Percentiles rank a stretch among this genome's conserved stretches.
These are phyloP conservation scores for Xerocomellus intermedius DNA, from an alignment of 768 basidiomycete genomes.

Conservation along the genomic window DNA sequence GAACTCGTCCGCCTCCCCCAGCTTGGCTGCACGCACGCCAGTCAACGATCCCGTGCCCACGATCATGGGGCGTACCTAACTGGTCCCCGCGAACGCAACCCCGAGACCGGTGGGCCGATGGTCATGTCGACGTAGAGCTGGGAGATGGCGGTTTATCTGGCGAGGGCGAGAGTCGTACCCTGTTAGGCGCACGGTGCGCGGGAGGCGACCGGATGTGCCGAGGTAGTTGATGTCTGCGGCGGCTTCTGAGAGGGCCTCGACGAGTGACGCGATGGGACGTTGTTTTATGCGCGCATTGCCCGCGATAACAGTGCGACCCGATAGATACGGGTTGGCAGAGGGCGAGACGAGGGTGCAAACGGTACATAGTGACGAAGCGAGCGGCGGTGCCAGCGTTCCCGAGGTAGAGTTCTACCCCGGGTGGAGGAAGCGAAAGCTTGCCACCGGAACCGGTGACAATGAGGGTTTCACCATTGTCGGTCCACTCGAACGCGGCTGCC, in stretches of 20 bases:
- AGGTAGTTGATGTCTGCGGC: conserved; percentile 76
- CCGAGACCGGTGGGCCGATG: no score
- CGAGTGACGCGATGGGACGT: conserved; percentile 93
- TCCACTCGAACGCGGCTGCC: conserved; percentile 94
- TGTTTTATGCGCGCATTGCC: conserved; percentile 99
- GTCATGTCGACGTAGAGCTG: conserved; percentile 99
- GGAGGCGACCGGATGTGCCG: conserved; percentile 82
- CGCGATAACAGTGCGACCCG: conserved; percentile 75
- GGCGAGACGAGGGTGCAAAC: conserved; percentile 86
- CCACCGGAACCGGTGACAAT: conserved; percentile 89
- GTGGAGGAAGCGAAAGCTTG: conserved; percentile 68
- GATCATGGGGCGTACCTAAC: conserved; percentile 55
- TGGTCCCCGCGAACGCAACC: no score
- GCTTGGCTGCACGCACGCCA: conserved; percentile 69
- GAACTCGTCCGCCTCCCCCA: conserved; percentile 89
- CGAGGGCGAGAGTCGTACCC: conserved; percentile 84
- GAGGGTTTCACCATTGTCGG: conserved; percentile 94
- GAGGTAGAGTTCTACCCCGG: conserved; percentile 88
- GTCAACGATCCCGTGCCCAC: not conserved
- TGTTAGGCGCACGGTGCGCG: conserved; percentile 90
- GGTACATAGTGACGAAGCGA: conserved; percentile 93
- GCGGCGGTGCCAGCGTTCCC: conserved; percentile 98
- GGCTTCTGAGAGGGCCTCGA: conserved; percentile 82
- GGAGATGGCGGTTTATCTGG: conserved; percentile 93
- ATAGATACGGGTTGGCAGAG: conserved; percentile 32